Base-by-base conservation (phyloP, 2,329 filamentous ascomycete species). In the Penicillium fuscoglaucum region DNA sequence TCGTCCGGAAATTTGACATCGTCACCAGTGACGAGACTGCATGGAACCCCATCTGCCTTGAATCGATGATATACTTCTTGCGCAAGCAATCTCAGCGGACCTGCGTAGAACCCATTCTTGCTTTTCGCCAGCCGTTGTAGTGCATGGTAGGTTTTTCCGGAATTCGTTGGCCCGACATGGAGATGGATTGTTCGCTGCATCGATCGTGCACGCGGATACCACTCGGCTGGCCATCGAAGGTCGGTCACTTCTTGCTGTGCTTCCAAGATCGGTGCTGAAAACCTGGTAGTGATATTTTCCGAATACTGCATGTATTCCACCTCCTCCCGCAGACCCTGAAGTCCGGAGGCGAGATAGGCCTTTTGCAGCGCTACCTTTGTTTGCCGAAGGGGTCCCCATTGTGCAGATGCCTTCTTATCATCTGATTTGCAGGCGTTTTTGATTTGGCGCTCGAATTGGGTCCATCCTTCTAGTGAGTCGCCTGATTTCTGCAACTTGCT, bases 81-180 rank as follows among this genome's bases (percentile, higher is more conserved):
- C 0, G 95, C 95, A 29, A 99, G 82, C 47, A 99, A 79, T 49
- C 95, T 85, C 45, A 99, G 79, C 0, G 95, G 95, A 0, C 96
- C 95, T 4, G 93, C 91, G 72, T 98, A 99, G 50, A 96, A 87
- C 40, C 95, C 95, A 9, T 81, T 83, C 31, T 87, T 82, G 2
- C 89, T 88, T 50, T 85, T 81, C 72, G 97, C 91, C 12, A 99
- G 82, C 13, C 89, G 87, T 76, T 96, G 88, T 62, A 99, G 78
- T 0, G 95, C 96, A 71, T 92, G 89, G 72, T 98, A 99, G 0
- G 96, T 99, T 80, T 99, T 99, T 57, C 95, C 95, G 0, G 95
- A 98, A 74, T 99, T 99, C 2, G 95, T 99, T 1, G 95, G 95
- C 0, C 95, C 95, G 50, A 99, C 92, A 68, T 99, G 95, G 21